These are phyloP conservation scores for Lipomyces starkeyi DNA, from an alignment of 805 yeast genomes.

Conservation along the genomic window DNA sequence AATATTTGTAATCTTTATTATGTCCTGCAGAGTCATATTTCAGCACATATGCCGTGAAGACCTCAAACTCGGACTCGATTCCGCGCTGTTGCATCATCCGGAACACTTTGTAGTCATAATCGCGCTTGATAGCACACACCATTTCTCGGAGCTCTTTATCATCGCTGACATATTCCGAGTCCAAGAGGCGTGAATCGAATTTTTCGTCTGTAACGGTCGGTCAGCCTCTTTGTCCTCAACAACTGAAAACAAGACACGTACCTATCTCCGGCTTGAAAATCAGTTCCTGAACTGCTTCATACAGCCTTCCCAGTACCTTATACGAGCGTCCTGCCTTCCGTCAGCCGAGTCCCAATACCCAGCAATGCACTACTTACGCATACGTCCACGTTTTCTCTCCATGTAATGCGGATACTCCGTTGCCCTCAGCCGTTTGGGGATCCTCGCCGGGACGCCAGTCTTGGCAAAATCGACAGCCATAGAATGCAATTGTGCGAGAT, in stretches of 20 bases:
- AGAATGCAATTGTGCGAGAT: constrained; percentile 15
- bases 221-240: neutral
- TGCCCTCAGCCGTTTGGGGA: neutral
- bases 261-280: neutral
- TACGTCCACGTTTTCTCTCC: constrained; percentile 12
- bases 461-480: constrained; percentile 18
- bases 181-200: constrained; percentile 12
- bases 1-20: constrained; percentile 5
- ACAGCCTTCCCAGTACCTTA: constrained; percentile 11
- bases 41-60: constrained; percentile 12
- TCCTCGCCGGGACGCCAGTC: constrained; percentile 12
- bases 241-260: neutral
- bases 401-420: constrained; percentile 11
- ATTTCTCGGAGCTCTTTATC: neutral
- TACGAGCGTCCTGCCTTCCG: neutral
- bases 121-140: neutral
- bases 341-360: neutral
- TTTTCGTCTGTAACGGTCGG: neutral
- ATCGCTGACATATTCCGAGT: neutral
- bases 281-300: constrained; percentile 12
- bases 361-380: neutral
- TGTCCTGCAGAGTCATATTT: constrained; percentile 4
- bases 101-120: constrained; percentile 5
- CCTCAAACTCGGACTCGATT: constrained; percentile 10
- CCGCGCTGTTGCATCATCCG: constrained; percentile 19